Conservation (phyloP, 23 red algal genomes). For the Porphyridium purpureum region DNA sequence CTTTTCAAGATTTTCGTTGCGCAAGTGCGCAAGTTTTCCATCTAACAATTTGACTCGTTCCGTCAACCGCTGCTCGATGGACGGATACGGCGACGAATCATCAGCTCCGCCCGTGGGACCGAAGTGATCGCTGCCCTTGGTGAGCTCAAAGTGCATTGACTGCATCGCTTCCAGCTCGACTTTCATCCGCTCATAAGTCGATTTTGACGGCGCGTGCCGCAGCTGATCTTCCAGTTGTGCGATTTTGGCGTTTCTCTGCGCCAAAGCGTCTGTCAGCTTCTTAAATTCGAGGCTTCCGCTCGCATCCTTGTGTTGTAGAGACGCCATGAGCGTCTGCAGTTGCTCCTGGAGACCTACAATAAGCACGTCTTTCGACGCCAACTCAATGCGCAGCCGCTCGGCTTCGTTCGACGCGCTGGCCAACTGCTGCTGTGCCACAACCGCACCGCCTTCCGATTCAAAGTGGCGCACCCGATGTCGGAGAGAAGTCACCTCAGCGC, state of each 20-base stretch:
- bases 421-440: too few species aligned
- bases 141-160: conserved; percentile 16
- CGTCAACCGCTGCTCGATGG: conserved; percentile 43
- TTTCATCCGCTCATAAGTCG: conserved; percentile 31
- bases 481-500: too few species aligned
- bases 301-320: conserved; percentile 11
- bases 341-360: background rate
- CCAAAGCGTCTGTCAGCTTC: conserved; percentile 23
- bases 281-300: conserved; percentile 6
- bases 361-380: background rate
- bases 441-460: too few species aligned
- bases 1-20: conserved; percentile 19
- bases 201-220: conserved; percentile 11
- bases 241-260: conserved; percentile 35
- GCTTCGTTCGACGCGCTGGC: too few species aligned
- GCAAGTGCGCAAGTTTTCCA: conserved; percentile 20
- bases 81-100: too few species aligned
- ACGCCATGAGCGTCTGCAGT: background rate
- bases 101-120: conserved; percentile 1
- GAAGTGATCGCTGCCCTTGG: background rate
- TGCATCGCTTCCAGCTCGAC: conserved; percentile 35
- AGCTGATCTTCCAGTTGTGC: conserved; percentile 49
- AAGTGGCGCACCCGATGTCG: too few species aligned
- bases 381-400: too few species aligned
- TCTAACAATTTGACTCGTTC: conserved; percentile 26